These are phyloP conservation scores for Silybum marianum DNA, from an alignment of 129 eudicot species.

Conservation along the genomic window DNA sequence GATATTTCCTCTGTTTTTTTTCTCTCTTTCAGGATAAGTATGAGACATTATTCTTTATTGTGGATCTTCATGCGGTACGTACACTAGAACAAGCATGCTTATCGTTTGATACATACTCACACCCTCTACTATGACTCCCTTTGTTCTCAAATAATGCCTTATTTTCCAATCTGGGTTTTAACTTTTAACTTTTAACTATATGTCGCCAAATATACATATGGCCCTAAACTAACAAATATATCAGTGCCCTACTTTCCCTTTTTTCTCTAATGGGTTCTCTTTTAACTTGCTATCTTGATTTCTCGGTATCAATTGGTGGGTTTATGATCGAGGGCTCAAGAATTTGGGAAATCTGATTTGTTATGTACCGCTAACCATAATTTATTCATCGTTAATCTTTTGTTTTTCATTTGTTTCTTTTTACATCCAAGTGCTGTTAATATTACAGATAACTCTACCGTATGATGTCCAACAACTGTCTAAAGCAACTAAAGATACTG, in stretches of 20 bases:
- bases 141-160: background rate
- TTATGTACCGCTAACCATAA: background rate
- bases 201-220: background rate
- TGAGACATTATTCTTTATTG: conserved; percentile 92
- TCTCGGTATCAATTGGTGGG: background rate
- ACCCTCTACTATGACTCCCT: background rate
- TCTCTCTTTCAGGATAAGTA: conserved; percentile 70
- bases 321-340: background rate
- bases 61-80: conserved; percentile 97
- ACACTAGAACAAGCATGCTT: background rate
- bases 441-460: conserved; percentile 82
- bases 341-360: background rate
- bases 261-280: background rate
- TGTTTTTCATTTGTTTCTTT: background rate
- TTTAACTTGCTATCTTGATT: background rate
- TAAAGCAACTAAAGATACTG: conserved; percentile 89
- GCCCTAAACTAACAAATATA: background rate
- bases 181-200: no score
- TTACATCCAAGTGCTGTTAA: background rate
- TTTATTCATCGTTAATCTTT: background rate
- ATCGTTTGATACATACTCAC: background rate
- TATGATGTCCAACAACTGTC: conserved; percentile 82
- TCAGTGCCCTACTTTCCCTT: no score
- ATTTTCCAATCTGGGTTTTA: background rate
- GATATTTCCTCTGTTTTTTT: background rate